Conservation (phyloP, 2,329 filamentous ascomycete genomes). For the Fusarium lateritium region DNA sequence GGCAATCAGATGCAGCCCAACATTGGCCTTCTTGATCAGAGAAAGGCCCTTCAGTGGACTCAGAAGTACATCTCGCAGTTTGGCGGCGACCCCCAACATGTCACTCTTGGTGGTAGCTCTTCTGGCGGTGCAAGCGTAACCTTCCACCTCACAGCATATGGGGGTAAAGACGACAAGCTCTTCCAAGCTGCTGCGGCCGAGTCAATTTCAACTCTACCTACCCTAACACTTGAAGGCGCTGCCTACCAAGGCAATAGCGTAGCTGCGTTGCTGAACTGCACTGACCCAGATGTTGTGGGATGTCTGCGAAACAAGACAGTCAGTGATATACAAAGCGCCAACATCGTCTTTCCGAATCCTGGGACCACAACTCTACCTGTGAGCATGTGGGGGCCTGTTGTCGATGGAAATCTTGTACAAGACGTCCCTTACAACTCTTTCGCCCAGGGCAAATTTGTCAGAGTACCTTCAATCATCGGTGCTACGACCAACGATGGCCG, state of each 20-base stretch:
- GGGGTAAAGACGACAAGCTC: slow-evolving; percentile 62
- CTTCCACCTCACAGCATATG: slow-evolving; percentile 72
- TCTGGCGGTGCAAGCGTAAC: slow-evolving; percentile 76
- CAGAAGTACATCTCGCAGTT: slow-evolving; percentile 76
- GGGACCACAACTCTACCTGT: slow-evolving; percentile 54
- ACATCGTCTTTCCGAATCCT: slow-evolving; percentile 55
- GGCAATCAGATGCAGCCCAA: slow-evolving; percentile 72
- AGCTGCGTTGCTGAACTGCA: slow-evolving; percentile 60
- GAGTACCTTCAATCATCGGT: slow-evolving; percentile 66
- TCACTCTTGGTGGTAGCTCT: slow-evolving; percentile 77
- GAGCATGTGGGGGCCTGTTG: slow-evolving; percentile 68
- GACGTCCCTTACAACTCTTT: slow-evolving; percentile 66
- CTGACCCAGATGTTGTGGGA: slow-evolving; percentile 55
- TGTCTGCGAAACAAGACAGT: slow-evolving; percentile 63
- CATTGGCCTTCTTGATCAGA: slow-evolving; percentile 79
- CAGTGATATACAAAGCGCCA: slow-evolving; percentile 58
- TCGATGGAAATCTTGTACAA: slow-evolving; percentile 67
- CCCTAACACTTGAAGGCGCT: slow-evolving; percentile 61
- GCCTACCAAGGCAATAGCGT: slow-evolving; percentile 68
- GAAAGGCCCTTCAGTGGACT: slow-evolving; percentile 78
- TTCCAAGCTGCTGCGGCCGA: slow-evolving; percentile 67
- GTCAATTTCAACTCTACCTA: slow-evolving; percentile 66
- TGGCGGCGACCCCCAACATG: slow-evolving; percentile 76
- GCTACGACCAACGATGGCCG: slow-evolving; percentile 57
- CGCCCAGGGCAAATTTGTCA: slow-evolving; percentile 64